phyloP scores from a whole-genome alignment of 495 filamentous ascomycete species.

The Diplogelasinospora grovesii region DNA sequence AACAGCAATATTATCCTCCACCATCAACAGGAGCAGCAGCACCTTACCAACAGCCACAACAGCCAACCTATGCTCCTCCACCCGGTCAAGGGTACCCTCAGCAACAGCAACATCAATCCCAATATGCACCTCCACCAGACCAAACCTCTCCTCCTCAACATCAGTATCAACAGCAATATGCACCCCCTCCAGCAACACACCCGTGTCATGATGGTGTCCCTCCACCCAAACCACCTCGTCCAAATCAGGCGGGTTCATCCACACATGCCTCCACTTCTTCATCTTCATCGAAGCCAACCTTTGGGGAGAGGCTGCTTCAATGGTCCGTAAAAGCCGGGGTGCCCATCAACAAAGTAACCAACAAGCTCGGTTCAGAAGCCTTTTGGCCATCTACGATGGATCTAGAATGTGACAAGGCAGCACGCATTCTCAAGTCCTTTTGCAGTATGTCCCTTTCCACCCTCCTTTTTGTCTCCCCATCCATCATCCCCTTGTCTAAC shows the following conservation, averaged over 20 bases:
- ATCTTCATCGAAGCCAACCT: conserved; percentile 11
- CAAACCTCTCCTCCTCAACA: no score
- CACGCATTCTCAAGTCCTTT: conserved; percentile 71
- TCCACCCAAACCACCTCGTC: conserved; percentile 7
- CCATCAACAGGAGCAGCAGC: neutral
- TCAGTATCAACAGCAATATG: conserved; percentile 1
- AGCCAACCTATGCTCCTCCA: conserved; percentile 1
- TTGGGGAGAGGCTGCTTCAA: conserved; percentile 22
- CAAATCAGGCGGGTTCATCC: neutral
- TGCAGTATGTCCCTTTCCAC: conserved; percentile 44
- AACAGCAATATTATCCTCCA: no score
- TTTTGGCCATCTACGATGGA: conserved; percentile 79
- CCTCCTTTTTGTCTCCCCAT: conserved; percentile 5
- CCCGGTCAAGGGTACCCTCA: neutral
- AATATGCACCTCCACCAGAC: neutral
- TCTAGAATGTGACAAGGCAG: conserved; percentile 77
- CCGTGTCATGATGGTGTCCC: neutral
- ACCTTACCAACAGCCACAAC: conserved; percentile 1
- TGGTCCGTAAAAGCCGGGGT: conserved; percentile 37
- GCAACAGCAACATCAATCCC: neutral
- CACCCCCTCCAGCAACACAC: neutral
- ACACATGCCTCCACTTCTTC: conserved; percentile 2
- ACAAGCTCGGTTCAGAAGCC: conserved; percentile 67
- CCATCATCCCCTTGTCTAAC: conserved; percentile 7
- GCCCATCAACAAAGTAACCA: conserved; percentile 68